Base-by-base conservation (phyloP, 345 rosid genomes). In the Populus simonii region DNA sequence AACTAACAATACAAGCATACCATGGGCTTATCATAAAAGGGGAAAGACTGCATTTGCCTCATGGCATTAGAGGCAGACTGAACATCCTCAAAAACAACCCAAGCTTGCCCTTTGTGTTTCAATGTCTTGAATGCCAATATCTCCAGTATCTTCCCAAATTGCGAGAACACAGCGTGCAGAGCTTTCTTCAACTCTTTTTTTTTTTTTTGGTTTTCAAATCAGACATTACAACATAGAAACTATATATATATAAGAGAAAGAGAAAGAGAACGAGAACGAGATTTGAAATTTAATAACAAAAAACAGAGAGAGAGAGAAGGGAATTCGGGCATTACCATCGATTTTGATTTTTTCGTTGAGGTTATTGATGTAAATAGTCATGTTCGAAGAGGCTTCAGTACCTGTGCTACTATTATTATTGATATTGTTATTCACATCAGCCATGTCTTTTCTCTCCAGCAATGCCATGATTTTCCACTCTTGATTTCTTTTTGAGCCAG, bases 31-130 rank as follows among this genome's bases (percentile, higher is more conserved):
- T 96, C 96, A 70, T 96, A 96, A 83, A 96, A 96, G 57, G 96
- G 98, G 80, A 92, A 96, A 1, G 87, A 92, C 78, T 96, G 97
- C 99, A 96, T 96, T 79, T 91, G 88, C 79, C 91, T 80, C 27
- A 96, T 83, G 74, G 97, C 98, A 55, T 79, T 86, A 25, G 92
- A 82, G 31, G 98, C 98, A 31, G 98, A 91, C 9, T 82, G 82
- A 6, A 85, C 88, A 65, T 94, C 91, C 79, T 94, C 94, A 70
- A 96, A 96, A 45, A 96, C 86, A 25, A 96, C 91, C 99, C 99
- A 96, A 85, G 98, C 97, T 86, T 96, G 99, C 7, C 99, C 99
- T 84, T 96, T 92, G 82, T 94, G 99, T 83, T 96, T 96, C 87
- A 96, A 76, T 33, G 98, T 96, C 92, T 92, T 93, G 87, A 92